Conservation (phyloP, 108 stramenopile species). For the Cyclotella cryptica region DNA sequence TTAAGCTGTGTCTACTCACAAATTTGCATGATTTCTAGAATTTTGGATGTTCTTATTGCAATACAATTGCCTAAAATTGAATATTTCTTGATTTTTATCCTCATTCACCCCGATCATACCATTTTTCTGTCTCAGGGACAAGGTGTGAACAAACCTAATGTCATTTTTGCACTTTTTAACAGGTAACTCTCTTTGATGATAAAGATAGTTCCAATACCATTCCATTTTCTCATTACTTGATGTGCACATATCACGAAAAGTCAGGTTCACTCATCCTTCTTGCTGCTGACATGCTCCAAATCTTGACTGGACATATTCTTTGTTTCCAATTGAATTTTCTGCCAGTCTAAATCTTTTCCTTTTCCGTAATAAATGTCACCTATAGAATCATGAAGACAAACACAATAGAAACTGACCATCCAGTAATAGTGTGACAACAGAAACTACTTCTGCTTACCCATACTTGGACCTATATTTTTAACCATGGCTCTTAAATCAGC, state of each 20-base stretch:
- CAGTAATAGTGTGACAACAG: not conserved
- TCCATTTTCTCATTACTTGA: not conserved
- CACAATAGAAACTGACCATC: not conserved
- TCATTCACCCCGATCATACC: too few species aligned
- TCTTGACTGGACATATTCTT: conserved; percentile 30
- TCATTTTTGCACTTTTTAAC: not conserved
- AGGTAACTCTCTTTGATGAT: not conserved
- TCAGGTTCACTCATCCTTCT: conserved; percentile 17
- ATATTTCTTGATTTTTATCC: too few species aligned
- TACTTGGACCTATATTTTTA: conserved; percentile 66
- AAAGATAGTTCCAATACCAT: not conserved
- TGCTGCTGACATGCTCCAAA: conserved; percentile 18
- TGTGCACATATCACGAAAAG: not conserved
- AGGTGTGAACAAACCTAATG: too few species aligned
- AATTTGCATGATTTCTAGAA: too few species aligned
- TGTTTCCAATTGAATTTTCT: conserved; percentile 58
- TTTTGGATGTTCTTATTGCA: too few species aligned
- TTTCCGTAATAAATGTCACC: conserved; percentile 79
- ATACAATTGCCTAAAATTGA: too few species aligned
- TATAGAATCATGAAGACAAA: conserved; percentile 25
- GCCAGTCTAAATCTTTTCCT: conserved; percentile 82
- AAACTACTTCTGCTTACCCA: not conserved
- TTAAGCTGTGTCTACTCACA: too few species aligned
- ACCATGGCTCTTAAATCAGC: conserved; percentile 79
- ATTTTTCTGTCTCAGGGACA: too few species aligned